Base-by-base conservation (phyloP, 805 yeast genomes). In the Schwanniomyces polymorphus region DNA sequence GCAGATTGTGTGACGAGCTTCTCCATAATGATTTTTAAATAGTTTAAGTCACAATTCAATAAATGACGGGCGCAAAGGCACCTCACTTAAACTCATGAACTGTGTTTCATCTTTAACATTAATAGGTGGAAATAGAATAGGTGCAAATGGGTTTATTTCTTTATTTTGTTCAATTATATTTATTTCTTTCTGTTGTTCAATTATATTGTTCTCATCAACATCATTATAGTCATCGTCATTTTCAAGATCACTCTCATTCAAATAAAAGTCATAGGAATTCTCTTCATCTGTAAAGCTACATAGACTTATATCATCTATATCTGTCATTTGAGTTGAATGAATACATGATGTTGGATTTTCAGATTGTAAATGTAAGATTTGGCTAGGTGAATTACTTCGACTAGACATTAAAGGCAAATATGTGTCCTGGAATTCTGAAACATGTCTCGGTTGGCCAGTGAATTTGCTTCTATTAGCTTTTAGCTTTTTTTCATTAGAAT, bases 51-150 rank as follows among this genome's bases (percentile, higher is more conserved):
- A 49, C 44, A 50, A 43, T 4, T 57, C 45, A 10, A 63, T 58
- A 40, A 54, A 59, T 17, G 67, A 56, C 7, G 72, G 74, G 38
- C 55, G 57, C 18, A 66, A 48, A 1, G 73, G 70, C 11, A 70
- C 53, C 41, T 47, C 45, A 28, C 60, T 60, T 27, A 64, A 53
- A 29, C 49, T 55, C 51, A 60, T 54, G 42, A 69, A 68, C 49
- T 60, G 57, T 11, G 42, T 47, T 23, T 47, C 52, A 47, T 64
- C 66, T 29, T 50, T 44, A 33, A 55, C 38, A 39, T 62, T 56
- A 71, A 68, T 57, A 17, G 49, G 45, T 3, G 76, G 76, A 47
- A 70, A 71, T 7, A 71, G 56, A 2, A 71, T 74, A 0, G 75
- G 75, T 2, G 53, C 69, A 3, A 68, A 55, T 3, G 67, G 69